These are phyloP conservation scores for Fagopyrum homotropicum DNA, from an alignment of 148 eudicot genomes.

Conservation along the genomic window DNA sequence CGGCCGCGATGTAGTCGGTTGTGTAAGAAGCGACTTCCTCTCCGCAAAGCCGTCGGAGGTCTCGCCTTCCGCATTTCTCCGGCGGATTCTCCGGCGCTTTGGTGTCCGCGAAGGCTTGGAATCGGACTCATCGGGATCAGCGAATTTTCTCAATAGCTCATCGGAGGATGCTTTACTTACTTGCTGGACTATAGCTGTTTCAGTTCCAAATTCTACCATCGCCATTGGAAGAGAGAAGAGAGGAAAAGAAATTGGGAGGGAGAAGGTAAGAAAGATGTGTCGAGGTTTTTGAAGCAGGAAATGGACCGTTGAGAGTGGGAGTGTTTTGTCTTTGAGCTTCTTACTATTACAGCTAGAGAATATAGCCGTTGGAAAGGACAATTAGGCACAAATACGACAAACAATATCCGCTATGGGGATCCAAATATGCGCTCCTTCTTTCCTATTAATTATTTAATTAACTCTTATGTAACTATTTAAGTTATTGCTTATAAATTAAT, in stretches of 20 bases:
- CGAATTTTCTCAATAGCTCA: constrained; percentile 64
- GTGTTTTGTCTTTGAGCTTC: constrained; percentile 8
- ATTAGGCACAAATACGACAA: neutral
- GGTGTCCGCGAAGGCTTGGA: constrained; percentile 22
- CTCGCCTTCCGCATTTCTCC: constrained; percentile 5
- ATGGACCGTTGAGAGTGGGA: constrained; percentile 34
- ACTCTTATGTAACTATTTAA: no score
- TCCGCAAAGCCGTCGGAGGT: constrained; percentile 27
- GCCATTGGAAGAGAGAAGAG: constrained; percentile 15
- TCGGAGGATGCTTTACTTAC: constrained; percentile 76
- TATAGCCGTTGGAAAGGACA: constrained; percentile 57
- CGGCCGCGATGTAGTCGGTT: constrained; percentile 15
- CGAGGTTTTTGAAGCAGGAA: constrained; percentile 10
- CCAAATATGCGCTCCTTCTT: no score
- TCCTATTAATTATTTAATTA: no score
- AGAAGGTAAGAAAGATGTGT: neutral
- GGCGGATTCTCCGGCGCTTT: constrained; percentile 20
- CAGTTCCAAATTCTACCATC: neutral
- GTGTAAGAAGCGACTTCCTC: constrained; percentile 44
- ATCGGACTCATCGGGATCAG: constrained; percentile 36
- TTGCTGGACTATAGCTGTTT: constrained; percentile 43
- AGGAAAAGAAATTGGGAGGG: constrained; percentile 5
- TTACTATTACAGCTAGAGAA: constrained; percentile 14
- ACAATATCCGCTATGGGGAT: no score
- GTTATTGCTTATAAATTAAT: no score